Conservation (phyloP, 345 rosid species). For the Eucalyptus rudis region DNA sequence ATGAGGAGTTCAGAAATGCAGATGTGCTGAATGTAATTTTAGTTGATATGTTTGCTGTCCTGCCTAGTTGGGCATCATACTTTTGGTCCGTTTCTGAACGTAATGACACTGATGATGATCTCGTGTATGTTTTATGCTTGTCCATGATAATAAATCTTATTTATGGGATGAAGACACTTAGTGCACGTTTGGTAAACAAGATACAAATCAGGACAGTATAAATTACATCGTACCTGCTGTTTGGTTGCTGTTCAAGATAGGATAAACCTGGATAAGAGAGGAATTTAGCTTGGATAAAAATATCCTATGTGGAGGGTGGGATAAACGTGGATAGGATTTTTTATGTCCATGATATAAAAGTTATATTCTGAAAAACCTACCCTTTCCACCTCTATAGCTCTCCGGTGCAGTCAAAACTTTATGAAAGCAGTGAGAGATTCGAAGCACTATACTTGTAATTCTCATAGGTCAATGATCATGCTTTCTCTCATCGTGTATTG, state of each 20-base stretch:
- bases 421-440: not conserved
- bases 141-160: not conserved
- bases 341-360: not conserved
- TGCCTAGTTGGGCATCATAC: not conserved
- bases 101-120: not conserved
- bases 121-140: not conserved
- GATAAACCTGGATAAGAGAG: not conserved
- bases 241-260: not conserved
- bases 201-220: not conserved
- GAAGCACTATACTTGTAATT: not conserved
- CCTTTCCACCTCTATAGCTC: not conserved
- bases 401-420: not conserved
- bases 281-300: not conserved
- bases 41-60: not conserved
- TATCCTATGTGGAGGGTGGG: not conserved
- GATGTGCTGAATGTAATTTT: not conserved
- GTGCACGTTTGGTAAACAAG: not conserved
- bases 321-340: not conserved
- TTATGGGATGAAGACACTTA: not conserved
- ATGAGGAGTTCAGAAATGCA: not conserved
- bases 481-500: not conserved
- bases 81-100: not conserved
- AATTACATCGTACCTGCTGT: not conserved
- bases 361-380: not conserved
- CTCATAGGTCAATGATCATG: not conserved